A percentile compares a stretch with the other conserved stretches of the same genome.
These are phyloP conservation scores for Chenopodium formosanum DNA, from an alignment of 148 eudicot genomes.

Conservation along the genomic window DNA sequence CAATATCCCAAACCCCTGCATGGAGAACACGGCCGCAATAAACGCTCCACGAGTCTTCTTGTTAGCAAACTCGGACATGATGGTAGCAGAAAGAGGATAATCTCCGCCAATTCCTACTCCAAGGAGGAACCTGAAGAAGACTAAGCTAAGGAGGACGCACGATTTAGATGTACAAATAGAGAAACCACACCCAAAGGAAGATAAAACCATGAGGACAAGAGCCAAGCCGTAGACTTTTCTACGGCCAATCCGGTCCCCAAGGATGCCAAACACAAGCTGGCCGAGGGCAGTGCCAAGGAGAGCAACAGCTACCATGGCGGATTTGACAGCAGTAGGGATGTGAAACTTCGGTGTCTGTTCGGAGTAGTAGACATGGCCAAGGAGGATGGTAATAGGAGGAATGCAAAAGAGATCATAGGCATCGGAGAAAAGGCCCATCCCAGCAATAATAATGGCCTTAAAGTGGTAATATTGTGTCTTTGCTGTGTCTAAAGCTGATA, in stretches of 20 bases:
- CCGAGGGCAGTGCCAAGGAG: slow-evolving; percentile 51
- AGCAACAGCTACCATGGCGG: slow-evolving; percentile 39
- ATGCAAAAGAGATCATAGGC: slow-evolving; percentile 68
- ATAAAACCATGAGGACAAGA: slow-evolving; percentile 43
- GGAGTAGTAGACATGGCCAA: slow-evolving; percentile 51
- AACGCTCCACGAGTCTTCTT: slow-evolving; percentile 57
- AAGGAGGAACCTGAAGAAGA: slow-evolving; percentile 45
- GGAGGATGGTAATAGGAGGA: slow-evolving; percentile 41
- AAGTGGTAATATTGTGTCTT: slow-evolving; percentile 65
- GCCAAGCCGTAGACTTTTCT: slow-evolving; percentile 46
- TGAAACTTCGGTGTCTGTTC: not conserved
- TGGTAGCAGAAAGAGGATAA: slow-evolving; percentile 63
- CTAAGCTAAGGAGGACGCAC: slow-evolving; percentile 37
- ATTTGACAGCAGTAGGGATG: slow-evolving; percentile 22
- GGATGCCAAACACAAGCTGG: slow-evolving; percentile 48
- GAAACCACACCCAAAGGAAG: slow-evolving; percentile 58
- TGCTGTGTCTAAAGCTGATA: slow-evolving; percentile 52
- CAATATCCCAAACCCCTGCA: slow-evolving; percentile 69
- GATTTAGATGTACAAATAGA: slow-evolving; percentile 36
- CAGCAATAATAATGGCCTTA: slow-evolving; percentile 62
- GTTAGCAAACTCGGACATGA: slow-evolving; percentile 69
- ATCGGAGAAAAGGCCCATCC: slow-evolving; percentile 76
- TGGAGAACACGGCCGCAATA: slow-evolving; percentile 62
- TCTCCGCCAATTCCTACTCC: slow-evolving; percentile 69
- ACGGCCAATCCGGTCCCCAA: slow-evolving; percentile 52